Base-by-base conservation (phyloP, 1,139 yeast genomes). In the Blastobotrys aristatus region DNA sequence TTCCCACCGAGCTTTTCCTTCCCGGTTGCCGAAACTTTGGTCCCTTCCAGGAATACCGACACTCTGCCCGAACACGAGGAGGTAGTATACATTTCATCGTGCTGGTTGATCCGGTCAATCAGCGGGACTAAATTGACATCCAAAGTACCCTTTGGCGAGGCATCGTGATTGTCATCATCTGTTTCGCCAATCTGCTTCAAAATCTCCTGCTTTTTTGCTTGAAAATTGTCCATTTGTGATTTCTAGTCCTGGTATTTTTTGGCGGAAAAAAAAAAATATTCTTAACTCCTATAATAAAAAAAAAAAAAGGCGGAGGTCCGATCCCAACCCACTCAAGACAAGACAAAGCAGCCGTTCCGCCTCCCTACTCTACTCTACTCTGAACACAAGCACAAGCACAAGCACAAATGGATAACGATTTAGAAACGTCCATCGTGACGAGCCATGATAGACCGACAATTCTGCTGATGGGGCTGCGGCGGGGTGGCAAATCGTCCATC, bases 31-130 rank as follows among this genome's bases (percentile, higher is more conserved):
- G 22, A 2, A 1, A 30, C 31, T 50, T 62, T 66, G 24, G 52
- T 52, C 1, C 95, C 95, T 61, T 86, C 95, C 2, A 83, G 65
- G 60, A 84, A 87, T 0, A 87, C 88, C 48, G 90, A 81, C 1
- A 87, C 83, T 60, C 96, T 69, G 1, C 96, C 96, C 0, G 95
- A 85, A 55, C 96, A 87, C 13, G 94, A 83, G 0, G 95, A 84
- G 0, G 96, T 86, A 2, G 95, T 87, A 7, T 87, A 92, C 81
- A 84, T 76, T 57, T 84, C 80, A 0, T 66, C 58, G 55, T 79
- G 78, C 1, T 74, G 57, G 58, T 87, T 87, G 57, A 87, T 83
- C 31, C 81, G 65, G 17, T 77, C 64, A 50, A 87, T 85, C 21
- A 87, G 73, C 1, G 95, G 95, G 16, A 82, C 59, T 55, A 95